Conservation (phyloP, 345 rosid species). For the Capsella bursapastoris region DNA sequence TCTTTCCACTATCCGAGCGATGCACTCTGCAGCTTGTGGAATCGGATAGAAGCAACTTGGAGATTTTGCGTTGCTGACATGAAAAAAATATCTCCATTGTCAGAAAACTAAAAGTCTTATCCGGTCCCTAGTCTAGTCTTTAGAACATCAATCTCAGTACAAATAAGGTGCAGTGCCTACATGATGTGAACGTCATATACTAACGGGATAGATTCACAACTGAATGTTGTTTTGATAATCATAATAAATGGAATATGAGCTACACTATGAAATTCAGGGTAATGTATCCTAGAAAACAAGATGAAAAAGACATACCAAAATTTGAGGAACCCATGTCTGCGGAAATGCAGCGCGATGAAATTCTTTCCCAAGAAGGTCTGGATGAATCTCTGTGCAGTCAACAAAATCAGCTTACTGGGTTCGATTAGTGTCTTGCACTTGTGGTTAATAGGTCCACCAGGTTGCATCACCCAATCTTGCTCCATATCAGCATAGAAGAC, state of each 20-base stretch:
- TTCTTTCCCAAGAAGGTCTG: constrained; percentile 91
- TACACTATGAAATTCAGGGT: background rate
- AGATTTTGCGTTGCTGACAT: constrained; percentile 29
- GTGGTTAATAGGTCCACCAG: constrained; percentile 93
- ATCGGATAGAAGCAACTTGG: constrained; percentile 41
- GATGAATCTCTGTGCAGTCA: constrained; percentile 84
- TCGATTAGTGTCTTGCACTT: constrained; percentile 87
- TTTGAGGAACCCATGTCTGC: constrained; percentile 94
- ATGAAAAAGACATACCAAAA: constrained; percentile 63
- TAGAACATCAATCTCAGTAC: constrained; percentile 6
- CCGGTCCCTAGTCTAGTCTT: background rate
- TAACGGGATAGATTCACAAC: background rate
- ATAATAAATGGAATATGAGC: background rate
- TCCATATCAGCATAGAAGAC: constrained; percentile 83
- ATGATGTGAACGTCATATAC: background rate
- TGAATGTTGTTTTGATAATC: background rate
- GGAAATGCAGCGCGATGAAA: constrained; percentile 82
- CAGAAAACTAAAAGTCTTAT: constrained; percentile 8
- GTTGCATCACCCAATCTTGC: constrained; percentile 80
- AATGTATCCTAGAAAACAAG: background rate
- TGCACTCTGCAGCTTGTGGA: constrained; percentile 42
- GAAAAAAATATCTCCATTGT: background rate
- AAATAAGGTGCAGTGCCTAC: background rate
- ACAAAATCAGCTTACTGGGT: constrained; percentile 73
- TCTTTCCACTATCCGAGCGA: constrained; percentile 66